These are phyloP conservation scores for Cyathus striatus DNA, from an alignment of 768 basidiomycete genomes.

Conservation along the genomic window DNA sequence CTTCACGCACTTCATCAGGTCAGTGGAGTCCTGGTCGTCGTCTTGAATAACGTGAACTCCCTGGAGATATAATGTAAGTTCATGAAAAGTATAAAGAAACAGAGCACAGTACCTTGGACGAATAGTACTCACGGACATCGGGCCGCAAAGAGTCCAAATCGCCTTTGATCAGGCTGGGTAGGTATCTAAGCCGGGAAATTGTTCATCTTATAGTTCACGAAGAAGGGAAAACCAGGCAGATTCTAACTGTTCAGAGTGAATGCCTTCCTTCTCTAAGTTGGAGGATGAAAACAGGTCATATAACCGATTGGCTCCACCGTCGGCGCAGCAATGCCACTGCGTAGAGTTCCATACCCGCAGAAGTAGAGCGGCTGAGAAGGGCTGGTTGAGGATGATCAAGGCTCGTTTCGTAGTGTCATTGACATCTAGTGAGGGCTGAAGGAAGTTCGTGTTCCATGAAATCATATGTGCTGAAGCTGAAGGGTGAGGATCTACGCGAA, in stretches of 20 bases:
- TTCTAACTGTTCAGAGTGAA: background rate
- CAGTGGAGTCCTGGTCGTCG: constrained; percentile 78
- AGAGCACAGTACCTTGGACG: constrained; percentile 31
- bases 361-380: constrained; percentile 65
- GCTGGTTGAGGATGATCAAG: constrained; percentile 88
- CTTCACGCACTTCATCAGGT: constrained; percentile 88
- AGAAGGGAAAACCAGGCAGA: background rate
- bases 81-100: background rate
- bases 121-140: constrained; percentile 72
- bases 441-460: constrained; percentile 40
- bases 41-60: constrained; percentile 68
- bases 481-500: no score
- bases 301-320: constrained; percentile 85
- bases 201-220: constrained; percentile 2
- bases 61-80: constrained; percentile 28
- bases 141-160: constrained; percentile 85
- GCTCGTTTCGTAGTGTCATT: constrained; percentile 31
- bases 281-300: constrained; percentile 44
- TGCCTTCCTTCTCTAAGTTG: background rate
- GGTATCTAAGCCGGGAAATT: constrained; percentile 39
- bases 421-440: constrained; percentile 11
- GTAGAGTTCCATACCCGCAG: constrained; percentile 50
- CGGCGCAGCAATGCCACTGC: constrained; percentile 66
- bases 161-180: constrained; percentile 88
- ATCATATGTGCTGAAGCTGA: constrained; percentile 8